Evolutionary conservation across 2,329 filamentous ascomycete species (phyloP), one percentile per base, ranked within the genome.

Genomic region (Fusarium heterosporum): DNA sequence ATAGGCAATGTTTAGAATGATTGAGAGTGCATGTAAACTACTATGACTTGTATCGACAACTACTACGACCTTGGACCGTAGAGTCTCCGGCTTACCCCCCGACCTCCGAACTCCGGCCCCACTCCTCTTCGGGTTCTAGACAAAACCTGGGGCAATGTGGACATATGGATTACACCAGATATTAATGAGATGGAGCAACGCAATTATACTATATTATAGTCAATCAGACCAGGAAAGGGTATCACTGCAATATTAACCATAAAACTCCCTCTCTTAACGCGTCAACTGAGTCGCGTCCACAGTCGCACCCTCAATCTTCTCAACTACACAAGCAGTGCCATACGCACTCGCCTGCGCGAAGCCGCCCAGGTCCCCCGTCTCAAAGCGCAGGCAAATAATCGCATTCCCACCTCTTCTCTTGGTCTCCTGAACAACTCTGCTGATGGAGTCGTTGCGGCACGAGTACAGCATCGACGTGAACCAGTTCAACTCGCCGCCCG

Each of bases 341-440:
- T 88, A 89, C 1, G 85, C 86, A 61, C 84, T 86, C 39, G 85
- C 84, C 76, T 88, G 86, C 4, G 84, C 84, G 69, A 85, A 88
- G 3, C 82, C 81, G 28, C 80, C 83, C 65, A 87, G 75, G 61
- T 85, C 85, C 6, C 81, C 81, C 3, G 84, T 80, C 70, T 89
- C 87, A 69, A 89, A 89, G 41, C 85, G 80, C 64, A 89, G 75
- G 49, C 83, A 84, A 66, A 89, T 84, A 66, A 89, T 77, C 22
- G 87, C 87, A 72, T 89, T 89, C 8, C 86, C 86, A 3, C 86
- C 86, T 34, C 85, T 80, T 57, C 76, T 76, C 78, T 87, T 84
- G 52, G 84, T 84, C 76, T 89, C 87, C 19, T 82, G 79, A 8
- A 88, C 85, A 36, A 86, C 74, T 22, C 86, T 81, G 51, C 79